A percentile compares a stretch with the other conserved stretches of the same genome.
Conservation (phyloP, 345 rosid genomes). For the Acer campestre region DNA sequence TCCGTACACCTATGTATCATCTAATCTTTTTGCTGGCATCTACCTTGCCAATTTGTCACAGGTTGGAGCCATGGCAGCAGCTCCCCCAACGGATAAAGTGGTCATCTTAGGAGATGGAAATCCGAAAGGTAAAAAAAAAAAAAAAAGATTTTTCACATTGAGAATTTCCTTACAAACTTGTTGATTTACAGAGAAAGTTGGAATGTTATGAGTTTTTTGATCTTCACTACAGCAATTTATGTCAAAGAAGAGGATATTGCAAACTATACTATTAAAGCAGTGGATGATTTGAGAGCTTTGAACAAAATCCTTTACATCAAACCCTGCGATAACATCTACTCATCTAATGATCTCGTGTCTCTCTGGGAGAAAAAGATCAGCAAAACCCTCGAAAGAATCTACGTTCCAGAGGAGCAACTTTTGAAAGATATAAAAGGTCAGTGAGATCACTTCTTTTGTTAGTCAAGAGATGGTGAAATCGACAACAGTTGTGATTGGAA, state of each 20-base stretch:
- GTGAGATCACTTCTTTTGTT: background rate
- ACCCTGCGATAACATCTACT: conserved; percentile 52
- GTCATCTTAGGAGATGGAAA: conserved; percentile 57
- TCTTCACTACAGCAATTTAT: conserved; percentile 40
- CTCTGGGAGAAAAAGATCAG: conserved; percentile 66
- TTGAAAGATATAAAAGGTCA: conserved; percentile 51
- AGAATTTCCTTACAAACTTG: background rate
- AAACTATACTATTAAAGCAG: conserved; percentile 49
- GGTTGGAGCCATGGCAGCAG: conserved; percentile 33
- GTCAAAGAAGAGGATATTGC: conserved; percentile 55
- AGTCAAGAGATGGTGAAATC: background rate
- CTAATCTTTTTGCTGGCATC: conserved; percentile 48
- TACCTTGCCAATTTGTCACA: conserved; percentile 51
- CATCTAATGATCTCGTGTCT: conserved; percentile 57
- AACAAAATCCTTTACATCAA: conserved; percentile 53
- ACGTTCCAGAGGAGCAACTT: conserved; percentile 53
- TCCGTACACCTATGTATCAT: conserved; percentile 48
- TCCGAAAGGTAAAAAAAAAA: conserved; percentile 40
- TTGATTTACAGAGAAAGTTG: background rate
- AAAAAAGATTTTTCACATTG: background rate
- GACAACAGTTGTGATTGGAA: too few relatives aligned
- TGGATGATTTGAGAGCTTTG: conserved; percentile 58
- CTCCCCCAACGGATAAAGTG: conserved; percentile 57
- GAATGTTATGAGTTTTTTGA: background rate
- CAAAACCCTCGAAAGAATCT: conserved; percentile 45